Evolutionary conservation across 192 early-diverging fungal genomes (phyloP).

Genomic region (Jimgerdemannia flammicorona): DNA sequence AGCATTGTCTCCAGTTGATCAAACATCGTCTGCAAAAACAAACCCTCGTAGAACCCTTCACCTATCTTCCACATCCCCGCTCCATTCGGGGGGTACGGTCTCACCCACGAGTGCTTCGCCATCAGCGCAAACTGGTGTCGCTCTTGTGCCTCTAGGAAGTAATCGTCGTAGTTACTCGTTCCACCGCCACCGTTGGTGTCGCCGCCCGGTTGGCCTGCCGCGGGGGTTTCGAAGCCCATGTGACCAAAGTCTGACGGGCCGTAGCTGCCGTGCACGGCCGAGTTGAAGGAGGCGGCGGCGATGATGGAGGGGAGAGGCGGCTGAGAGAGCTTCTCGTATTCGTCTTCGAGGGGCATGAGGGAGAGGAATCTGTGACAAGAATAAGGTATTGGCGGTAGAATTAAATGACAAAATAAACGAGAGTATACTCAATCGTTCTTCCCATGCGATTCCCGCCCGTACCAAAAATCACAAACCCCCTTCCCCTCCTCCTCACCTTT

Average conservation of each 20-base stretch:
- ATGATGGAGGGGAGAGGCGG: conserved; percentile 27
- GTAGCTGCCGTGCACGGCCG: conserved; percentile 6
- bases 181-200: neutral
- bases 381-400: too few relatives aligned
- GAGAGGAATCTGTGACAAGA: conserved; percentile 22
- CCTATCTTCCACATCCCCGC: neutral
- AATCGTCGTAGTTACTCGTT: conserved; percentile 36
- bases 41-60: conserved; percentile 44
- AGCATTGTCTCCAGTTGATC: conserved; percentile 37
- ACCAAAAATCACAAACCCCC: neutral
- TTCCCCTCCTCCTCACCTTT: conserved; percentile 20
- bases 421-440: too few relatives aligned
- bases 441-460: too few relatives aligned
- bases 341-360: conserved; percentile 32
- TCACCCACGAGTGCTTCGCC: conserved; percentile 31
- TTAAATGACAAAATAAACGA: too few relatives aligned
- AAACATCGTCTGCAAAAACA: conserved; percentile 45
- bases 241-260: neutral
- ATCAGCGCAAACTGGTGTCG: conserved; percentile 30
- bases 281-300: conserved; percentile 6
- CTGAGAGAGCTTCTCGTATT: conserved; percentile 27
- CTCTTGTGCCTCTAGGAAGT: conserved; percentile 36
- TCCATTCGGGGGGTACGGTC: conserved; percentile 26
- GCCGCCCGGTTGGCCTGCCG: neutral
- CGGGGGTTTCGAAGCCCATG: neutral